phyloP scores from a whole-genome alignment of 2,329 filamentous ascomycete species.

The Claviceps paspali region DNA sequence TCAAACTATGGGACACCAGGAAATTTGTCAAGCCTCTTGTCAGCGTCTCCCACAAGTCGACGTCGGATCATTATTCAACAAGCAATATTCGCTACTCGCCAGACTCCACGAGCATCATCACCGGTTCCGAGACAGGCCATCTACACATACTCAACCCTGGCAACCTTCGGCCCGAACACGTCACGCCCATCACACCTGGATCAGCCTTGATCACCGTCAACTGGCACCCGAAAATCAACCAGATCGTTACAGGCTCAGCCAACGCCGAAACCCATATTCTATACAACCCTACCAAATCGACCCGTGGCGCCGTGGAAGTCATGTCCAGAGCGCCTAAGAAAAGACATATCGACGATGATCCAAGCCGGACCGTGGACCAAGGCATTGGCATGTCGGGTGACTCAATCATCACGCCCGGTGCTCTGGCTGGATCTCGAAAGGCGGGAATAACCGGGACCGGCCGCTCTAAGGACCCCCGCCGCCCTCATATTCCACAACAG shows the following conservation, averaged over 20 bases:
- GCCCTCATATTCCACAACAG: slow-evolving; percentile 69
- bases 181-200: slow-evolving; percentile 77
- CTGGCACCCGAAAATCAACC: slow-evolving; percentile 92
- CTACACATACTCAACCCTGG: slow-evolving; percentile 89
- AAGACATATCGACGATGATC: slow-evolving; percentile 88
- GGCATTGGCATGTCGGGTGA: slow-evolving; percentile 71
- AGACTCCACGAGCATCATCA: slow-evolving; percentile 69
- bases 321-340: slow-evolving; percentile 91
- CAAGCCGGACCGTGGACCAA: slow-evolving; percentile 71
- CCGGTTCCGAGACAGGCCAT: slow-evolving; percentile 71
- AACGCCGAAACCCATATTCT: slow-evolving; percentile 82
- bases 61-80: slow-evolving; percentile 68
- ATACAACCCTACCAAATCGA: slow-evolving; percentile 75
- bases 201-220: slow-evolving; percentile 69
- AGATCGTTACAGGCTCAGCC: slow-evolving; percentile 86
- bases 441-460: slow-evolving; percentile 67
- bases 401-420: slow-evolving; percentile 57
- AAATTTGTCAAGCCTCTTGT: slow-evolving; percentile 89
- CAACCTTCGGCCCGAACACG: slow-evolving; percentile 68
- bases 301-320: slow-evolving; percentile 67
- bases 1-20: slow-evolving; percentile 93
- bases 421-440: slow-evolving; percentile 33
- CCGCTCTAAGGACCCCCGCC: slow-evolving; percentile 58
- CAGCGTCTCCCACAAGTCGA: slow-evolving; percentile 63
- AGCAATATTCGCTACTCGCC: slow-evolving; percentile 85